phyloP scores from a whole-genome alignment of 2,329 filamentous ascomycete genomes.

The Ceratocystis cacaofunesta region DNA sequence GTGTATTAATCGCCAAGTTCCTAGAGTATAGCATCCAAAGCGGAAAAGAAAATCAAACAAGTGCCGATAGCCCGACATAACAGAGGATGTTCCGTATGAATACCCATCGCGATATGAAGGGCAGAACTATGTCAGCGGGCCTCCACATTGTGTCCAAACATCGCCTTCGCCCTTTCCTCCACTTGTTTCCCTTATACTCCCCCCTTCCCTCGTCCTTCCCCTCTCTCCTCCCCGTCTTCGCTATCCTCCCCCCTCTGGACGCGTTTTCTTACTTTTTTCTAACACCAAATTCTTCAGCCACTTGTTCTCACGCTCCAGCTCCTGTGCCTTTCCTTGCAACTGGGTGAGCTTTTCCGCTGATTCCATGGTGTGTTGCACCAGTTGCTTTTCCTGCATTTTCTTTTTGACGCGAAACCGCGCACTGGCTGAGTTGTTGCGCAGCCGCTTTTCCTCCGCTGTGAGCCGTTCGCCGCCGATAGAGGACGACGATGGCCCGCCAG shows the following conservation, averaged over 20 bases:
- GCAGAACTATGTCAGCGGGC: too few relatives aligned
- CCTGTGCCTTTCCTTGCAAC: constrained; percentile 39
- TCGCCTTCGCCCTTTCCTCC: too few relatives aligned
- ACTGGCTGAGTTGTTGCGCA: constrained; percentile 50
- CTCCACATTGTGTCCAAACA: too few relatives aligned
- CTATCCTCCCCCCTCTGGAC: background rate
- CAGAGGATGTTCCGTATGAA: too few relatives aligned
- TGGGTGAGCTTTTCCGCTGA: constrained; percentile 44
- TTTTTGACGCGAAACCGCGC: constrained; percentile 57
- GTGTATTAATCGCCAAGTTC: too few relatives aligned
- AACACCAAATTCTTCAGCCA: constrained; percentile 46
- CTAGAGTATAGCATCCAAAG: too few relatives aligned
- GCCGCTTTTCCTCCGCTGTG: constrained; percentile 45
- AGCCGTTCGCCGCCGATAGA: constrained; percentile 19
- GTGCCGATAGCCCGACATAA: too few relatives aligned
- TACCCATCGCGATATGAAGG: too few relatives aligned
- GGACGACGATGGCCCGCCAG: background rate
- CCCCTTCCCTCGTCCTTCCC: background rate
- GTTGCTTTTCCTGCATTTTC: constrained; percentile 52
- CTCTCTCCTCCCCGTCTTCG: background rate
- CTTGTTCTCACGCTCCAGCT: constrained; percentile 45
- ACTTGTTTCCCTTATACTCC: too few relatives aligned
- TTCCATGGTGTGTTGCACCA: constrained; percentile 45
- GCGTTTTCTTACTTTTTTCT: constrained; percentile 29
- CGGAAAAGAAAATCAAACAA: too few relatives aligned